Evolutionary conservation across 2,329 filamentous ascomycete species (phyloP), one percentile per base, ranked within the genome.

Genomic region (Aureobasidium leucospermi): DNA sequence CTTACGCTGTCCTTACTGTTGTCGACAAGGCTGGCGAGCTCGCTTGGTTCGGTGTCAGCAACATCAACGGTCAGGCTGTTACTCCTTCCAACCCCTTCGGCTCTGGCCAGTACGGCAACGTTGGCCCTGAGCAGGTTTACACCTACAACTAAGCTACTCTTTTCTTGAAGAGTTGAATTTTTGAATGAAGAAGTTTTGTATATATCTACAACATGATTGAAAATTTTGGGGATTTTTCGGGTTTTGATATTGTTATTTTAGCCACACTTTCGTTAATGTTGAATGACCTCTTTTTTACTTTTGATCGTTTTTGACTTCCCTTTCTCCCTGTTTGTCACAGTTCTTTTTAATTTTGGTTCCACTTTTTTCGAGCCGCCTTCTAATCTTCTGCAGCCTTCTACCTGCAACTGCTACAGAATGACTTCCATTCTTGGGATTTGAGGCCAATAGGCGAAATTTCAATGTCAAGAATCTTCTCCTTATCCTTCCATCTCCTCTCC

Each of bases 81-180:
- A 58, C 59, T 48, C 11, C 46, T 15, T 36, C 29, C 46, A 59
- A 59, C 48, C 47, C 55, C 10, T 59, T 19, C 41, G 60, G 60
- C 13, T 61, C 60, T 51, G 60, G 60, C 1, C 38, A 57, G 39
- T 62, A 52, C n/a, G 61, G 61, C 4, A 45, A 61, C 48, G 19
- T 62, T 39, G 53, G 53, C 23, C 53, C 61, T 38, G 47, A 60
- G 58, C 61, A 59, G 48, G 61, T 62, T 13, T 62, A 62, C 59
- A 60, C 57, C 7, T 60, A 58, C 53, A 57, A 57, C 53, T 57
- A 57, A 47, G 32, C 41, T 34, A 11, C 4, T 43, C 7, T 7
- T 42, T 5, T 19, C 19, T 32, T 42, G 13, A 15, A 3, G 13
- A 10, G 34, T 4, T 23, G 5, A n/a, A 11, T 2, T 23, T 23